Base-by-base conservation (phyloP, 2,329 filamentous ascomycete species). In the Cercospora zeina region DNA sequence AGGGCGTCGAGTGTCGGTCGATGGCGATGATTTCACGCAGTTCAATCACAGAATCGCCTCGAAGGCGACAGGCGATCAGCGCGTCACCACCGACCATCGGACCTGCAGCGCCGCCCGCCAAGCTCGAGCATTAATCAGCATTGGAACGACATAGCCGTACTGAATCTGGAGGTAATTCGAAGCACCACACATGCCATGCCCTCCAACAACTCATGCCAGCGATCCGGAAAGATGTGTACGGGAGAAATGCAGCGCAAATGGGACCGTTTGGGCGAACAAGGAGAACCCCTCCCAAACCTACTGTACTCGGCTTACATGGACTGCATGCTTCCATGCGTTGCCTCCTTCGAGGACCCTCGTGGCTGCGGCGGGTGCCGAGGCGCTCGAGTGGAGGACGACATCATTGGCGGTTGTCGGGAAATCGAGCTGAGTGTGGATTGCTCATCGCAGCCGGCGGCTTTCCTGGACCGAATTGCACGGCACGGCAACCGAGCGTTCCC, bases 401-500 rank as follows among this genome's bases (percentile, higher is more conserved):
- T n/a, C n/a, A n/a, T n/a, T n/a, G n/a, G n/a, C n/a, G n/a, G n/a
- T n/a, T n/a, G n/a, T n/a, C n/a, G n/a, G n/a, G n/a, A n/a, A n/a
- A n/a, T n/a, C n/a, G n/a, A n/a, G n/a, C n/a, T n/a, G n/a, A n/a
- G n/a, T n/a, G n/a, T n/a, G n/a, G n/a, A 24, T 50, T 31, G 21
- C 42, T 36, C 42, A 34, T 21, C 33, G 51, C 59, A 47, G 31
- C 51, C 10, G 37, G 51, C 50, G 58, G 58, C 54, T 54, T 47
- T 54, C 50, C 58, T 60, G 34, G 58, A 39, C 27, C 54, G n/a
- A 16, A 34, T 19, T 47, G 34, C 33, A 31, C 39, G 30, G 34
- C 55, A 56, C 16, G 47, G 37, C 54, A 39, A 58, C 49, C 55
- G 55, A 58, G 42, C 21, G 47, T 45, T 42, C 56, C 27, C 34